Base-by-base conservation (phyloP, 495 filamentous ascomycete genomes). In the Tetracladium marchalianum region DNA sequence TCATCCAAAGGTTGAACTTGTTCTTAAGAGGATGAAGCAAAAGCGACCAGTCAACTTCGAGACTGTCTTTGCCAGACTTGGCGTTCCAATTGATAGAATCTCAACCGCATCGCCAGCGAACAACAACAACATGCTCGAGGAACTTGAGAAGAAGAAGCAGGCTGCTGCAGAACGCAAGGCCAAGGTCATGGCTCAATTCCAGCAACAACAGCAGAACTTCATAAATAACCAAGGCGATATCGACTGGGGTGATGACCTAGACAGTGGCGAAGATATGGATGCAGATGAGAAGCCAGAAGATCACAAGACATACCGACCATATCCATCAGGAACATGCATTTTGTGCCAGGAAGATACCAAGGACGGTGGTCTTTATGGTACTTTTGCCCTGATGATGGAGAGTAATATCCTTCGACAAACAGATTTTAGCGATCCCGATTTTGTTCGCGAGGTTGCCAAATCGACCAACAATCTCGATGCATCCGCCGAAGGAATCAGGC, bases 321-420 rank as follows among this genome's bases (percentile, higher is more conserved):
- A 88, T 59, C 93, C 92, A n/a, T 77, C 78, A 27, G 92, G 90
- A 17, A 93, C 86, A 13, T 99, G 92, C 60, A 95, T 97, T 53
- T 66, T 96, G 11, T 99, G 92, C 58, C 92, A 97, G 62, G 92
- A 97, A 62, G 89, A 95, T 50, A 90, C 89, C 15, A 88, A 87
- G 46, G 90, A 96, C 49, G 80, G 82, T 2, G 76, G 84, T 13
- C 74, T 96, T 4, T 96, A 89, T 62, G 92, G 92, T 40, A 92
- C 90, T 0, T 94, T 97, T 63, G 88, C 84, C 5, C 74, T 90
- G 58, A 75, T 99, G 37, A 86, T 81, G 17, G 79, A 94, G 51
- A 99, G 88, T 64, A 81, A 76, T 37, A 85, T 99, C 34, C 61
- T 96, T 37, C 82, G 92, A 16, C 82, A 90, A 50, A 97, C 92